These are phyloP conservation scores for Penicillium cinerascens DNA, from an alignment of 495 filamentous ascomycete genomes.

Conservation along the genomic window DNA sequence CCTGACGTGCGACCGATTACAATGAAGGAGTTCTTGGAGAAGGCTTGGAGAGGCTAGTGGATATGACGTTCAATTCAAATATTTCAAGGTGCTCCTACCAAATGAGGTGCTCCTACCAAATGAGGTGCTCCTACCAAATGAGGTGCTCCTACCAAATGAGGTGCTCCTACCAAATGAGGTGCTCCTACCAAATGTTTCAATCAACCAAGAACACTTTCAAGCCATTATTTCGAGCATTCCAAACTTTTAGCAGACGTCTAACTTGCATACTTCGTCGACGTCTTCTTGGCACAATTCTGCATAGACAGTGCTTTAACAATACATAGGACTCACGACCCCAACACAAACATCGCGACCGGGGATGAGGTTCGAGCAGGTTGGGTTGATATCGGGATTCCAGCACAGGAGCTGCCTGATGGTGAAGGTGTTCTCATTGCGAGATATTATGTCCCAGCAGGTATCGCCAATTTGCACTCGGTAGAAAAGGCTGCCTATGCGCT, in stretches of 20 bases:
- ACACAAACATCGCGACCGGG: constrained; percentile 22
- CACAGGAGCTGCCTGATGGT: constrained; percentile 24
- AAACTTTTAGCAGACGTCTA: background rate
- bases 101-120: too few species aligned
- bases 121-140: too few species aligned
- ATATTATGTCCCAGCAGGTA: constrained; percentile 28
- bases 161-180: too few species aligned
- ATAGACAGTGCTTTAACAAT: background rate
- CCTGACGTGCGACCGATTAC: constrained; percentile 27
- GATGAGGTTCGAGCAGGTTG: constrained; percentile 25
- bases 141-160: too few species aligned
- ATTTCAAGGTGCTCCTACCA: too few species aligned
- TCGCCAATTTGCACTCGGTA: constrained; percentile 20
- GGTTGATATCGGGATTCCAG: constrained; percentile 30
- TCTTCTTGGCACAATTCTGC: background rate
- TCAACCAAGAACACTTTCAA: background rate
- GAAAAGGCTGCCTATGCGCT: constrained; percentile 12
- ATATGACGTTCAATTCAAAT: background rate
- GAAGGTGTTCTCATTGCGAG: constrained; percentile 11
- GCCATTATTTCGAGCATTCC: background rate
- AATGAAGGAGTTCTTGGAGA: constrained; percentile 25
- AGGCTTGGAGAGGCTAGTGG: constrained; percentile 20
- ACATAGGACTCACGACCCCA: constrained; percentile 9
- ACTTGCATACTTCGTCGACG: background rate
- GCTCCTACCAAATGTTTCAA: too few species aligned